These are phyloP conservation scores for Ceratocystis destructans DNA, from an alignment of 2,329 filamentous ascomycete species.

Conservation along the genomic window DNA sequence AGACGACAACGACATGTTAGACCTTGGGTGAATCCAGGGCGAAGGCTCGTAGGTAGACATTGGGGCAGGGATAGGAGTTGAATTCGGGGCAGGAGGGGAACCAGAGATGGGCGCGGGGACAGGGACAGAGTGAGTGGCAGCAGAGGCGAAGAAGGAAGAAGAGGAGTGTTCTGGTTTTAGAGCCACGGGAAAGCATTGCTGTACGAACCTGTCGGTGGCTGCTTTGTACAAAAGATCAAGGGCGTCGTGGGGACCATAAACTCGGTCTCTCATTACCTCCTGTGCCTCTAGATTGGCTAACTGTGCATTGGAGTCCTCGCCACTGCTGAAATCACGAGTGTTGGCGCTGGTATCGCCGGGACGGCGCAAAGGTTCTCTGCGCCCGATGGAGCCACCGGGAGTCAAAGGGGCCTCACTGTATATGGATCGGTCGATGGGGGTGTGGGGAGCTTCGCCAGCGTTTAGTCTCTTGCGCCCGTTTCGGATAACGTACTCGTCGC, in stretches of 20 bases:
- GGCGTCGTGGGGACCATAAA: conserved; percentile 87
- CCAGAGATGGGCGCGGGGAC: background rate
- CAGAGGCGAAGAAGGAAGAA: background rate
- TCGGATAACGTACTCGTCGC: conserved; percentile 55
- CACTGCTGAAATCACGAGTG: conserved; percentile 23
- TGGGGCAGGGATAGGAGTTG: background rate
- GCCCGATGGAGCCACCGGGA: conserved; percentile 50
- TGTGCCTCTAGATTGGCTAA: conserved; percentile 52
- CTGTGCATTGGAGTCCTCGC: conserved; percentile 45
- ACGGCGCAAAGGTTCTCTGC: conserved; percentile 51
- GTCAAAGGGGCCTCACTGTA: conserved; percentile 48
- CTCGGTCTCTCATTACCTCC: conserved; percentile 52
- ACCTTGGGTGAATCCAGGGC: conserved; percentile 56
- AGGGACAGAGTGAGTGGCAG: background rate
- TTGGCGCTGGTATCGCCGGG: conserved; percentile 33
- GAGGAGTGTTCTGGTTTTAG: background rate
- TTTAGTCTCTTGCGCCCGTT: conserved; percentile 59
- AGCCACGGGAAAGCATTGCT: conserved; percentile 19
- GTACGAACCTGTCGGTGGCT: conserved; percentile 46
- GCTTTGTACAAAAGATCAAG: conserved; percentile 85
- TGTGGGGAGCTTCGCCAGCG: conserved; percentile 18
- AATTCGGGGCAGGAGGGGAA: background rate
- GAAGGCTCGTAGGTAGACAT: background rate
- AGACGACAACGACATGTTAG: conserved; percentile 70
- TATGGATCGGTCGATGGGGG: conserved; percentile 32